Conservation (phyloP, 73 alveolate species). For the Uronychia setigera region DNA sequence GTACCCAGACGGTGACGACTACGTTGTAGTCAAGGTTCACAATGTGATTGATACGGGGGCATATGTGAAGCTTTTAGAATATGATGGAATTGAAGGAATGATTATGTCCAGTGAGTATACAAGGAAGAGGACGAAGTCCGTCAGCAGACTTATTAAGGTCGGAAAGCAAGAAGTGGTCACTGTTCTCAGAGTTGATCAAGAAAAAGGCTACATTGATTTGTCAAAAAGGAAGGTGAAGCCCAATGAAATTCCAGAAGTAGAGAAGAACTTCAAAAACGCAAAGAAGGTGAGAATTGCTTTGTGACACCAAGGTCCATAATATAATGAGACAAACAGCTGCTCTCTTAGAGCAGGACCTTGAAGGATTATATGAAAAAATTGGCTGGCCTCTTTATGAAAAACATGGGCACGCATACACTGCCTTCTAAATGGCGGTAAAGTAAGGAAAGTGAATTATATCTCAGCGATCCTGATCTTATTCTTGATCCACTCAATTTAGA, state of each 20-base stretch:
- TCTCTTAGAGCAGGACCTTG: constrained; percentile 63
- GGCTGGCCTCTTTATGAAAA: constrained; percentile 90
- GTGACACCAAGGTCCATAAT: constrained; percentile 66
- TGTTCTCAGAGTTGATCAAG: constrained; percentile 89
- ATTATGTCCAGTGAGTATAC: constrained; percentile 91
- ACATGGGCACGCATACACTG: constrained; percentile 84
- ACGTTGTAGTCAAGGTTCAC: constrained; percentile 89
- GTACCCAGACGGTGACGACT: constrained; percentile 89
- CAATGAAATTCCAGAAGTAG: constrained; percentile 73
- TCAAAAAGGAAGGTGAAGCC: constrained; percentile 89
- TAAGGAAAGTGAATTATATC: neutral
- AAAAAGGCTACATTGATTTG: constrained; percentile 94
- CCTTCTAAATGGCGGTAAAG: constrained; percentile 73
- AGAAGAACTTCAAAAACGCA: constrained; percentile 75
- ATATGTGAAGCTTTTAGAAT: constrained; percentile 91
- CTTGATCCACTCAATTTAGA: constrained; percentile 68
- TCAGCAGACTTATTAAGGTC: constrained; percentile 83
- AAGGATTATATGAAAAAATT: constrained; percentile 69
- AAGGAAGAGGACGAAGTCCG: constrained; percentile 80
- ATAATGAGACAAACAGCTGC: constrained; percentile 83
- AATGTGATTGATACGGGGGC: constrained; percentile 90
- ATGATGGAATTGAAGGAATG: constrained; percentile 92
- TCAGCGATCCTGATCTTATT: constrained; percentile 70
- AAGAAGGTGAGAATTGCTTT: constrained; percentile 40
- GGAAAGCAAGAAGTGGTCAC: constrained; percentile 91